Percentiles rank a stretch among this genome's conserved stretches.
phyloP scores from a whole-genome alignment of 2,329 filamentous ascomycete genomes.

The Microdochium bolleyi region DNA sequence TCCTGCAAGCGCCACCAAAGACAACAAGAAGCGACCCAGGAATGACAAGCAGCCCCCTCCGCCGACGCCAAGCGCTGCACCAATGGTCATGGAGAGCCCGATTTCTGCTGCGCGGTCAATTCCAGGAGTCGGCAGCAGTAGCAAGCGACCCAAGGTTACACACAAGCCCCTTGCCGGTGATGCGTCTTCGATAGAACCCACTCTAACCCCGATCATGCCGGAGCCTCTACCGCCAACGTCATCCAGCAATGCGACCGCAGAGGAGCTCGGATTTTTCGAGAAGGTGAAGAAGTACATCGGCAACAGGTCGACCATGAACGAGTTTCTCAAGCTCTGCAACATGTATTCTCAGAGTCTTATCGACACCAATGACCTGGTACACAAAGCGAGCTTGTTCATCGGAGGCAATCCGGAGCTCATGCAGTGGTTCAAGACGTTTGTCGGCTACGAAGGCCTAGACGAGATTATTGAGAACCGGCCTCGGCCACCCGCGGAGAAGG shows the following conservation, averaged over 20 bases:
- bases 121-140: conserved; percentile 27
- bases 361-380: conserved; percentile 72
- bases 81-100: conserved; percentile 24
- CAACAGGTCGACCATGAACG: conserved; percentile 86
- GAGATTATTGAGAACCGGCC: conserved; percentile 73
- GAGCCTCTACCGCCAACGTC: conserved; percentile 76
- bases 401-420: conserved; percentile 85
- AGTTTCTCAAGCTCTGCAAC: conserved; percentile 96
- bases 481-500: conserved; percentile 65
- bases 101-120: conserved; percentile 25
- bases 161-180: conserved; percentile 56
- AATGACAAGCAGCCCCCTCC: conserved; percentile 44
- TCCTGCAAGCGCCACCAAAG: conserved; percentile 71
- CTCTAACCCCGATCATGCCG: conserved; percentile 78
- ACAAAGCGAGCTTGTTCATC: conserved; percentile 79
- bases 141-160: conserved; percentile 66
- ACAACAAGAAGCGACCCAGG: conserved; percentile 80
- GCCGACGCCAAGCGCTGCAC: conserved; percentile 17
- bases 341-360: conserved; percentile 91
- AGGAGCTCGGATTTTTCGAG: conserved; percentile 92
- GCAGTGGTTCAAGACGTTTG: conserved; percentile 77
- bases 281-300: conserved; percentile 92
- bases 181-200: conserved; percentile 67
- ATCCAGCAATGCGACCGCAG: conserved; percentile 64
- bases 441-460: conserved; percentile 70